These are phyloP conservation scores for Colletotrichum cereale DNA, from an alignment of 2,329 filamentous ascomycete species.

Conservation along the genomic window DNA sequence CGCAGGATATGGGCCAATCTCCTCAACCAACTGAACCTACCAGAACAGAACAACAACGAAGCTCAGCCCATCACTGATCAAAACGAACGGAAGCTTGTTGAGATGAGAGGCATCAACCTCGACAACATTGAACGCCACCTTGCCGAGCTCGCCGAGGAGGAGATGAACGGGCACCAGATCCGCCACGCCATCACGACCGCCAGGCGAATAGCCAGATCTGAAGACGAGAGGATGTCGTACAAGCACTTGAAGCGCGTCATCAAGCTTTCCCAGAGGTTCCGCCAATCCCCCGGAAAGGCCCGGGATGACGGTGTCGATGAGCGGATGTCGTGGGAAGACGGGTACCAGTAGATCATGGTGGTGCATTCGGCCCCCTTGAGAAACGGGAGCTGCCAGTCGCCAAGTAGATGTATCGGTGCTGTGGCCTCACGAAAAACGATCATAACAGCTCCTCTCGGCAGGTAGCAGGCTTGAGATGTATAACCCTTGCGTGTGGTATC, in stretches of 20 bases:
- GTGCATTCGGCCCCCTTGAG: no score
- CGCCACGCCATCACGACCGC: constrained; percentile 6
- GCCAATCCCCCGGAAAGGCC: constrained; percentile 18
- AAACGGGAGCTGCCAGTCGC: no score
- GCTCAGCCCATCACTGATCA: background rate
- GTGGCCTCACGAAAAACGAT: background rate
- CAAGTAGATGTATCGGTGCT: no score
- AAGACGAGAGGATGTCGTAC: background rate
- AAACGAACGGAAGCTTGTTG: background rate
- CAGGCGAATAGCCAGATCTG: background rate
- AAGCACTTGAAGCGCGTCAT: background rate
- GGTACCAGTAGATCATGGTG: background rate
- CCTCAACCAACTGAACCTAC: background rate
- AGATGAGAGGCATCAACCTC: background rate
- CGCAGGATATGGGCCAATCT: constrained; percentile 35
- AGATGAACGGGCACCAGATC: constrained; percentile 18
- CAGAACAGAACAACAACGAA: background rate
- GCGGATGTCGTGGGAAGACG: background rate
- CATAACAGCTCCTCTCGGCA: background rate
- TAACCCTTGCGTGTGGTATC: background rate
- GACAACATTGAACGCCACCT: background rate
- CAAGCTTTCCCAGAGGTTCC: background rate
- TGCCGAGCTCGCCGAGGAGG: background rate
- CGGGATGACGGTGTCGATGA: background rate
- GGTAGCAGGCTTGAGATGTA: no score